Percentiles rank a stretch among this genome's conserved stretches.
Evolutionary conservation across 2,329 filamentous ascomycete species (phyloP).

Genomic region (Colletotrichum caudatum): DNA sequence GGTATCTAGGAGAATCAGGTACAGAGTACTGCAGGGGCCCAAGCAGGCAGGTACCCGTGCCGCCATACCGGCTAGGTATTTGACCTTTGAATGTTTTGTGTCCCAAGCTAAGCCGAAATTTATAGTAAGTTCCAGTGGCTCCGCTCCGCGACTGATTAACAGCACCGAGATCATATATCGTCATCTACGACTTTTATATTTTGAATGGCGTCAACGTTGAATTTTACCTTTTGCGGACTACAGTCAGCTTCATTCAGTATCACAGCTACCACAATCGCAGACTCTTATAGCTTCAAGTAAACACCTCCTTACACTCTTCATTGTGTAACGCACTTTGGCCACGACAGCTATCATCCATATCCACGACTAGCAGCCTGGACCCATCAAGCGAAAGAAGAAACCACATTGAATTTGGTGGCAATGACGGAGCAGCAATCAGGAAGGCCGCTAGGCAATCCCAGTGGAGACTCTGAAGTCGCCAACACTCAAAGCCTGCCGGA

Average conservation of each 20-base stretch:
- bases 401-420: too few relatives aligned
- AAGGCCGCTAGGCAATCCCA: too few relatives aligned
- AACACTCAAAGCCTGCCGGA: constrained; percentile 71
- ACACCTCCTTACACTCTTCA: neutral
- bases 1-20: too few relatives aligned
- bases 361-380: neutral
- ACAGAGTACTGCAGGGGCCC: too few relatives aligned
- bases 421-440: neutral
- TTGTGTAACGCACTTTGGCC: neutral
- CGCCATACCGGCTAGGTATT: too few relatives aligned
- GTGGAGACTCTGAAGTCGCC: neutral
- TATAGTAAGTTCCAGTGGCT: neutral
- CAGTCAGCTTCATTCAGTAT: neutral
- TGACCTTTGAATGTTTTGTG: too few relatives aligned
- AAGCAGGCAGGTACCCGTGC: too few relatives aligned
- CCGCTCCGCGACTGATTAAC: neutral
- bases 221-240: too few relatives aligned
- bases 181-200: neutral
- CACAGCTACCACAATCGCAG: neutral
- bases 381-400: neutral
- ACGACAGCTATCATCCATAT: neutral
- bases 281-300: neutral
- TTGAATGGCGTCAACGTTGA: too few relatives aligned
- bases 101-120: neutral
- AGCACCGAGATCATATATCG: neutral